Base-by-base conservation (phyloP, 2,329 filamentous ascomycete species). In the Phialocephala sp. region DNA sequence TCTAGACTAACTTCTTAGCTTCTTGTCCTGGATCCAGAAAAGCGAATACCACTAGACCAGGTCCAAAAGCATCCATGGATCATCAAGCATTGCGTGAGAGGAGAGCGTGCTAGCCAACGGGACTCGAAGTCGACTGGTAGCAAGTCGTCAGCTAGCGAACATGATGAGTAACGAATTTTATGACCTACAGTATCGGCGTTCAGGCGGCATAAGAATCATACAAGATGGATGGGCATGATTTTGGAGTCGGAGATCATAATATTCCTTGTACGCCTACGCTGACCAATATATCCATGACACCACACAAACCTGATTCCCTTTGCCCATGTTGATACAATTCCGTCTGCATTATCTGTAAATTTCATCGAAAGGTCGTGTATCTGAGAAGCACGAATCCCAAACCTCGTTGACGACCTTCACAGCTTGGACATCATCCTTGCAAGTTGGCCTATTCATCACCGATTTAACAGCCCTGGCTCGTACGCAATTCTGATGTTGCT, bases 381-480 rank as follows among this genome's bases (percentile, higher is more conserved):
- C 95, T 60, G 87, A 83, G 77, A 97, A 99, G 79, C 95, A 99
- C 73, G 93, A 97, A 72, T 97, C 94, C 93, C 94, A 99, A n/a
- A 99, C 95, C 79, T 97, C 90, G 79, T 98, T 95, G 65, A 99
- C 93, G 32, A 96, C 89, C 80, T 91, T 92, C 60, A 88, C 86
- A 4, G 95, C 95, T 72, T 98, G 92, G 15, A 89, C 88, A 73
- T 97, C 89, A 78, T 97, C 91, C 77, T 91, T 92, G 76, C 94
- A 95, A 56, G 85, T 84, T 18, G 93, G 93, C 67, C 95, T 84
- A 39, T 87, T 89, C 81, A 88, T 86, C 72, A 99, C 87, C 24
- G 92, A 96, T 71, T 91, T 80, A 39, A 93, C 88, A 12, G 95
- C 95, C 72, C 95, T 84, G 75, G 87, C 82, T 67, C 93, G 85